Evolutionary conservation across 108 stramenopile genomes (phyloP).

Genomic region (Cyclotella sp.): DNA sequence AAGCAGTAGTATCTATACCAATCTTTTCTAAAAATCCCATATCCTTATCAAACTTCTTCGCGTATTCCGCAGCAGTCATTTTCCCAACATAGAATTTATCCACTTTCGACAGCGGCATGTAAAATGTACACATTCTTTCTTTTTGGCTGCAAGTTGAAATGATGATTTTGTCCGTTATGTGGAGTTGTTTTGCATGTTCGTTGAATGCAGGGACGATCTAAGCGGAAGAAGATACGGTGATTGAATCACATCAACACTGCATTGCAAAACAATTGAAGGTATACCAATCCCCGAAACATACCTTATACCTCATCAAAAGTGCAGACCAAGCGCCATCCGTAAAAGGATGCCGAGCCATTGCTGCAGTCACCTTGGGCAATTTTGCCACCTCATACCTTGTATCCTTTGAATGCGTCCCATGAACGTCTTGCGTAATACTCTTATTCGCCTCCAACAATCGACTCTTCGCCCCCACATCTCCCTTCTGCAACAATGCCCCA

Average conservation of each 20-base stretch:
- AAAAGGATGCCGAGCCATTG: conserved; percentile 65
- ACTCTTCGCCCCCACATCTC: conserved; percentile 24
- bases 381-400: conserved; percentile 37
- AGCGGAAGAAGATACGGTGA: not conserved
- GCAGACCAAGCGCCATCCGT: conserved; percentile 77
- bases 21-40: conserved; percentile 15
- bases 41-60: conserved; percentile 12
- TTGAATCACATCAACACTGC: conserved; percentile 4
- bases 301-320: conserved; percentile 69
- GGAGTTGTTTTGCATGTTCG: conserved; percentile 57
- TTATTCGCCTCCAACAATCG: conserved; percentile 52
- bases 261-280: conserved; percentile 2
- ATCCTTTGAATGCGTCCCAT: conserved; percentile 19
- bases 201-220: conserved; percentile 77
- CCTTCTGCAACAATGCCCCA: conserved; percentile 54
- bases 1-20: not conserved
- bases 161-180: conserved; percentile 44
- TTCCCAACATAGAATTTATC: conserved; percentile 68
- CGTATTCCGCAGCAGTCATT: conserved; percentile 41
- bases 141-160: conserved; percentile 70
- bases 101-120: conserved; percentile 64
- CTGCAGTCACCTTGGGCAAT: conserved; percentile 69
- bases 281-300: conserved; percentile 20
- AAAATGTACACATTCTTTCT: conserved; percentile 79
- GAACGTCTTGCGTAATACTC: conserved; percentile 12